Evolutionary conservation across 2,329 filamentous ascomycete genomes (phyloP), one percentile per base, ranked within the genome.

Genomic region (Botryotinia globosa): DNA sequence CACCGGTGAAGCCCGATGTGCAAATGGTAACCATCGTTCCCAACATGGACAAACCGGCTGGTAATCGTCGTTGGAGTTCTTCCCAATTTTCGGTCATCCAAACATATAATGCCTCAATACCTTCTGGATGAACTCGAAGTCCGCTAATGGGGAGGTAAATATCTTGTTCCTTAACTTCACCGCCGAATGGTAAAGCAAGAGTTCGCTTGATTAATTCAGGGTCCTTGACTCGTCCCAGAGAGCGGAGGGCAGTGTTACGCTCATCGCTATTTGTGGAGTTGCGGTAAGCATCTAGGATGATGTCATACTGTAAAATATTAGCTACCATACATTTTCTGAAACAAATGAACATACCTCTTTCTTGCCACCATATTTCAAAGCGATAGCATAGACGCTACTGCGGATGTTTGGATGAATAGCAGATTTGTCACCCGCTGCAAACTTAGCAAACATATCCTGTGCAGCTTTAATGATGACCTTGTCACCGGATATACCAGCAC

Each of bases 381-480:
- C 92, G 80, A 98, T 94, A 75, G 90, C 89, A 82, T 97, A 97
- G 20, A 98, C 94, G 77, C 91, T 94, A 74, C 90, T 90, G 65
- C 94, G 90, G 73, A 98, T 90, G 83, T 98, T 98, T 69, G 95
- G 94, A 83, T 98, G 94, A 74, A 98, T 90, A 44, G 95, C 94
- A 48, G 87, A 86, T 80, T 87, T 87, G 80, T 98, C 93, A 42
- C 95, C 95, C 37, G 85, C 87, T 78, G 91, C 89, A 81, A 94
- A 97, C 81, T 93, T 94, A 80, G 87, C 86, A 81, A 98, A 97
- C 92, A 98, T 97, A 42, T 94, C 92, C 83, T 94, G 92, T 12
- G 94, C 92, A 12, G 94, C 93, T 67, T 89, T 87, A 80, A 95
- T 89, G 74, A 97, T 89, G 77, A 87, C 85, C 78, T 94, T 85